Conservation (phyloP, 495 filamentous ascomycete genomes). For the Daldinia bambusicola region DNA sequence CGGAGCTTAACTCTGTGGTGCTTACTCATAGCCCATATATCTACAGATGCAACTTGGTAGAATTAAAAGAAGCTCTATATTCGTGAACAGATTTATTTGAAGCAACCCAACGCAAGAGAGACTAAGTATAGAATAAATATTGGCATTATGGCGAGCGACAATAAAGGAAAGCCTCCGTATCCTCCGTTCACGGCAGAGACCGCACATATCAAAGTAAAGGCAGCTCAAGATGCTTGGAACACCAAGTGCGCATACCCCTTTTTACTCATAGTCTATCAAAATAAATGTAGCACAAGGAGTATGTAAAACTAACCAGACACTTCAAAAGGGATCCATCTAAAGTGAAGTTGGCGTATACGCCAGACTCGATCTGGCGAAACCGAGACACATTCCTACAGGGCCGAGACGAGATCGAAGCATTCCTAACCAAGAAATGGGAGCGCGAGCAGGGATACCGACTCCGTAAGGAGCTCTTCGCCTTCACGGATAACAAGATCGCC, state of each 20-base stretch:
- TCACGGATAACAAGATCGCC: slow-evolving; percentile 75
- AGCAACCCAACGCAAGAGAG: background rate
- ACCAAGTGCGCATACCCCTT: slow-evolving; percentile 64
- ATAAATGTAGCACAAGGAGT: background rate
- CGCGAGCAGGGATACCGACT: slow-evolving; percentile 78
- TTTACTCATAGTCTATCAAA: background rate
- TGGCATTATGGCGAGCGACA: slow-evolving; percentile 34
- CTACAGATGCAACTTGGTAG: background rate
- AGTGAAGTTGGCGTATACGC: slow-evolving; percentile 79
- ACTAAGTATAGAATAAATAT: background rate
- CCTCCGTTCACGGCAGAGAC: slow-evolving; percentile 86
- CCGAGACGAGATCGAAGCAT: slow-evolving; percentile 72
- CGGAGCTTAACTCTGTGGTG: background rate
- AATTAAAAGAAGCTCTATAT: background rate
- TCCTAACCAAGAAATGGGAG: slow-evolving; percentile 81
- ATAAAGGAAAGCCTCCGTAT: slow-evolving; percentile 54
- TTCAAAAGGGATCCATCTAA: slow-evolving; percentile 65
- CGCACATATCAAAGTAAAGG: slow-evolving; percentile 82
- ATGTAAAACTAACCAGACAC: background rate
- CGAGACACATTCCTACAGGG: slow-evolving; percentile 76
- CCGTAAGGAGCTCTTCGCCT: slow-evolving; percentile 89
- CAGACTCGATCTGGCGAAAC: slow-evolving; percentile 85
- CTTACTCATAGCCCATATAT: background rate
- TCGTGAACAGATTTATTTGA: background rate
- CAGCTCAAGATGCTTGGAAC: slow-evolving; percentile 88